Evolutionary conservation across 1,284 basidiomycete species (phyloP), one percentile per base, ranked within the genome.

Genomic region (Moesziomyces globuligerus): DNA sequence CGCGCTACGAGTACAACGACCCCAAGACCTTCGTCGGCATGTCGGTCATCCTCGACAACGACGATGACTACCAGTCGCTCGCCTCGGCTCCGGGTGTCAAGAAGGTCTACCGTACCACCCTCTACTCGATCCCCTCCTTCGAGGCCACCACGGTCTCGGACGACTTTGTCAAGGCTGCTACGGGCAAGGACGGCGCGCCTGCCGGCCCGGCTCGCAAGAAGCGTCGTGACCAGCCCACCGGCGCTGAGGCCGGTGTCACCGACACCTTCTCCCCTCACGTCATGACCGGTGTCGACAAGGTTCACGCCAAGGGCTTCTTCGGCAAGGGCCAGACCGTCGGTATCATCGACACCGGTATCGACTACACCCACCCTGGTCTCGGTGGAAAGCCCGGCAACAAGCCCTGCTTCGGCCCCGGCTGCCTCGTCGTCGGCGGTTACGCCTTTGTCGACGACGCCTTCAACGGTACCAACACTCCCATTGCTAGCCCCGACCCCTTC

Each of bases 311-410:
- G 54, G 87, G 87, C 8, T 85, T 85, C 70, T 81, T 82, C 23
- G 87, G 87, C 25, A 83, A 84, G 26, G 87, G 87, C 5, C 83
- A 87, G 75, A 86, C 86, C 56, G 85, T 88, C 28, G 87, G 84
- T 39, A 85, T 88, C 50, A 84, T 86, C 44, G 84, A 86, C 67
- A 83, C 84, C 50, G 82, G 82, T 26, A 83, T 86, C 54, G 88
- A 89, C 75, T 89, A 87, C 77, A 88, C 86, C 3, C 87, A 89
- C 73, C 88, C 88, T 8, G 83, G 84, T 15, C 87, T 91, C 17
- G 50, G 90, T 88, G 84, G 74, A 25, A 74, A 72, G 58, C 59
- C 71, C 0, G 67, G 68, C n/a, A 48, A 54, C 54, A 59, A 67
- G 46, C 64, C 64, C 11, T 76, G 74, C 56, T 74, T 69, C 47